These are phyloP conservation scores for Stereum hirsutum DNA, from an alignment of 1,284 basidiomycete genomes.

Conservation along the genomic window DNA sequence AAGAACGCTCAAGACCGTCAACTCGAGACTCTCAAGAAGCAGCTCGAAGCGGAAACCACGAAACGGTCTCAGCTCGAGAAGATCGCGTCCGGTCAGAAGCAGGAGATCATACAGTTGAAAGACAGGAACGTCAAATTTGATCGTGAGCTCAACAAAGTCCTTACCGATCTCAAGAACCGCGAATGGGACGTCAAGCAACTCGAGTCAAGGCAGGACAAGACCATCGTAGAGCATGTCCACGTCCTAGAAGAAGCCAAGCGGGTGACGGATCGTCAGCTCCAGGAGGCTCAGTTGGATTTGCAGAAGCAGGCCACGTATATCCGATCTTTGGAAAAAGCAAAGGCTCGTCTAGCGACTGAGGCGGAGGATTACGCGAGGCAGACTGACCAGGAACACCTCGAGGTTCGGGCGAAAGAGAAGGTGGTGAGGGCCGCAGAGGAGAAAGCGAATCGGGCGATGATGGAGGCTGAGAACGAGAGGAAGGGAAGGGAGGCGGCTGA, in stretches of 20 bases:
- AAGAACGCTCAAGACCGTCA: conserved; percentile 69
- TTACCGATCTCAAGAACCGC: conserved; percentile 71
- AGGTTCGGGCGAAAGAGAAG: conserved; percentile 61
- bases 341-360: conserved; percentile 69
- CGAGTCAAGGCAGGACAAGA: conserved; percentile 89
- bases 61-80: conserved; percentile 74
- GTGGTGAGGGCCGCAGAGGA: conserved; percentile 51
- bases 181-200: conserved; percentile 85
- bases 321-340: conserved; percentile 77
- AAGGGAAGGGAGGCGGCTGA: conserved; percentile 58
- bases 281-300: conserved; percentile 72
- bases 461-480: conserved; percentile 58
- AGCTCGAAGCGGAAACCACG: conserved; percentile 59
- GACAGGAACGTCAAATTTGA: conserved; percentile 71
- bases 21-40: conserved; percentile 56
- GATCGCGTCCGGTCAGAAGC: conserved; percentile 50
- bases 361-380: conserved; percentile 79
- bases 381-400: conserved; percentile 65
- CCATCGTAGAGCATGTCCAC: conserved; percentile 97
- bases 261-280: conserved; percentile 88
- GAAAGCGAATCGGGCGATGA: conserved; percentile 41
- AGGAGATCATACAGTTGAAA: conserved; percentile 60
- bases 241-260: conserved; percentile 96
- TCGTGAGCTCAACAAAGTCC: conserved; percentile 71
- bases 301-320: conserved; percentile 70